phyloP scores from a whole-genome alignment of 2,329 filamentous ascomycete genomes.

The Aspergillus neoniger region DNA sequence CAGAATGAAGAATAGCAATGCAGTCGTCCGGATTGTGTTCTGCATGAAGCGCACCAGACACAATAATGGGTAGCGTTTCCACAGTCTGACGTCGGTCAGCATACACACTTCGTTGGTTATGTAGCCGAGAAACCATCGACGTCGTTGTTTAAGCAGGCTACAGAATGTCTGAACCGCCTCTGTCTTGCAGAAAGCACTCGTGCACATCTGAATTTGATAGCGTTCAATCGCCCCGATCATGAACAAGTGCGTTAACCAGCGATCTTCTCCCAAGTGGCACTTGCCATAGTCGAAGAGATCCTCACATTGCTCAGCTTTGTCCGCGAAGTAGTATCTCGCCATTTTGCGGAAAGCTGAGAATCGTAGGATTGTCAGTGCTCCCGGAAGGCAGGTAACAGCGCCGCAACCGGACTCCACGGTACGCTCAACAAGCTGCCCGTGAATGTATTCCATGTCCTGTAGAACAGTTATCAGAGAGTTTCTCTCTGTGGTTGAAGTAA shows the following conservation, averaged over 20 bases:
- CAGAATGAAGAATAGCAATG: slow-evolving; percentile 92
- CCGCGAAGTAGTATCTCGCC: slow-evolving; percentile 98
- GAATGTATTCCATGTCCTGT: slow-evolving; percentile 98
- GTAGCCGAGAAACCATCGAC: slow-evolving; percentile 95
- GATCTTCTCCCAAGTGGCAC: slow-evolving; percentile 90
- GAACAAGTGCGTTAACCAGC: slow-evolving; percentile 96
- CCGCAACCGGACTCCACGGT: slow-evolving; percentile 94
- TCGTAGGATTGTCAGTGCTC: slow-evolving; percentile 90
- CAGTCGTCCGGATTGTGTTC: slow-evolving; percentile 93
- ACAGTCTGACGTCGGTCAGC: slow-evolving; percentile 90
- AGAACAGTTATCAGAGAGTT: slow-evolving; percentile 87
- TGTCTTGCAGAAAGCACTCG: slow-evolving; percentile 96
- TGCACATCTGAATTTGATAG: slow-evolving; percentile 97
- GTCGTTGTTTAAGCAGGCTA: slow-evolving; percentile 87
- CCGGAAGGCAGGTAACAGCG: slow-evolving; percentile 89
- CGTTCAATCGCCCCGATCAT: slow-evolving; percentile 95
- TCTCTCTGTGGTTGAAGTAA: slow-evolving; percentile 88
- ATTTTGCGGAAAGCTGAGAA: slow-evolving; percentile 96
- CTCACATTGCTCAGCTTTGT: slow-evolving; percentile 92
- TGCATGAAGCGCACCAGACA: slow-evolving; percentile 89
- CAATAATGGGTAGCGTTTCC: slow-evolving; percentile 86
- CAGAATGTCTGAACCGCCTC: slow-evolving; percentile 88
- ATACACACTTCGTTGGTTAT: slow-evolving; percentile 98
- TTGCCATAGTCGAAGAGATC: slow-evolving; percentile 97
- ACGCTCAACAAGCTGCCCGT: slow-evolving; percentile 93